Conservation (phyloP, 345 rosid species). For the Combretum micranthum region DNA sequence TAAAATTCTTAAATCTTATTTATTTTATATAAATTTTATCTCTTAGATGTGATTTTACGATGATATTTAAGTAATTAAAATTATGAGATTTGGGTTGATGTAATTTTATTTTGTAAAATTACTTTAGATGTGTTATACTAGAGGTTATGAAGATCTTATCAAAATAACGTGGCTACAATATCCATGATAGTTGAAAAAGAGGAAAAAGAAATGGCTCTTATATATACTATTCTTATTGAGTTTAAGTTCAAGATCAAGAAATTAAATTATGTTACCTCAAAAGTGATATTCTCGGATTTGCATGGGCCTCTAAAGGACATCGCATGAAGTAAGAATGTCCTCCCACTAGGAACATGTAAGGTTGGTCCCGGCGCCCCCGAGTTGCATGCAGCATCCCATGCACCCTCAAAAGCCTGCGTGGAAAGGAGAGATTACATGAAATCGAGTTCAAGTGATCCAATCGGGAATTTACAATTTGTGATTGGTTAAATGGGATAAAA, state of each 20-base stretch:
- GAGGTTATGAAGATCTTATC: no score
- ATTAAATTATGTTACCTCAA: slow-evolving; percentile 19
- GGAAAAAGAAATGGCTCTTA: not conserved
- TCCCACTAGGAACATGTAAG: slow-evolving; percentile 23
- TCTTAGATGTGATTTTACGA: no score
- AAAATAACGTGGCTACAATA: no score
- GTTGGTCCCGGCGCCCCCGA: slow-evolving; percentile 7
- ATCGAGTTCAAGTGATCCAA: no score
- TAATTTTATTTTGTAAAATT: no score
- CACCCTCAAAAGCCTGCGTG: slow-evolving; percentile 27
- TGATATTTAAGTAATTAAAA: no score
- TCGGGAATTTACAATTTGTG: no score
- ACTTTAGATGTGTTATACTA: no score
- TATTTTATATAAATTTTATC: no score
- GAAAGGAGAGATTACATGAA: not conserved
- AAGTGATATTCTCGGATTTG: slow-evolving; percentile 16
- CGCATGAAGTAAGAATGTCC: slow-evolving; percentile 27
- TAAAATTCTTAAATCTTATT: no score
- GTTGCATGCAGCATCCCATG: slow-evolving; percentile 35
- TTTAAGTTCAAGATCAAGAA: not conserved
- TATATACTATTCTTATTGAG: not conserved
- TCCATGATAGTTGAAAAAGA: not conserved
- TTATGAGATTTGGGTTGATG: no score
- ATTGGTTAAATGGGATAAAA: no score
- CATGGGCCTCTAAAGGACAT: slow-evolving; percentile 28